Evolutionary conservation across 1,284 basidiomycete species (phyloP), one percentile per base, ranked within the genome.

Genomic region (Ganoderma meredithae): DNA sequence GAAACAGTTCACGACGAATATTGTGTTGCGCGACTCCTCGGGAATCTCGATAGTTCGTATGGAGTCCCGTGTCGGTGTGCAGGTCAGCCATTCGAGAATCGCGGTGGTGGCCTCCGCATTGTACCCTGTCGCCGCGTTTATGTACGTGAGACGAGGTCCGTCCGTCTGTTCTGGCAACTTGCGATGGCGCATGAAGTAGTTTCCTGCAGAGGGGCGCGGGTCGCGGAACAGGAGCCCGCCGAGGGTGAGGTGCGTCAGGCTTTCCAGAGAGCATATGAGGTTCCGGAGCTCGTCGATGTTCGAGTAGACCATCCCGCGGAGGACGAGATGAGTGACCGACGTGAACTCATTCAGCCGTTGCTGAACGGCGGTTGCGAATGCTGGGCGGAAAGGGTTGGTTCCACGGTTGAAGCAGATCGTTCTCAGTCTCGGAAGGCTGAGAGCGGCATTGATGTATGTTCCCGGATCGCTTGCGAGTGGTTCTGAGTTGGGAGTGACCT

Each of bases 111-210:
- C 53, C 27, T 58, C 52, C 63, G 40, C 22, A 5, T 27, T 15
- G 7, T 40, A 58, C 3, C 53, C 19, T 22, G 52, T 53, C 10
- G 52, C n/a, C 39, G 41, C 63, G 40, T 27, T 25, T 27, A 64
- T 25, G 13, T 39, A 58, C 8, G 41, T 56, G 40, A 64, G 53
- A 17, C 63, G 63, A 27, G 63, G 53, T 17, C 63, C 63, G 44
- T 10, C 47, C 31, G 9, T 10, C 31, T 62, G 27, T 12, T 49
- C 31, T 9, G 63, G 52, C 15, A 36, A 39, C 9, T 33, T 22
- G 31, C 22, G 39, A 27, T 64, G 40, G 33, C 40, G 40, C 17
- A 43, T 33, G 52, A 44, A 64, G 40, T 64, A 41, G 22, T 56
- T 64, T 15, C 39, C 62, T 2, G 27, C 52, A 2, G n/a, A 40